These are phyloP conservation scores for Apiospora arundinis DNA, from an alignment of 2,329 filamentous ascomycete species.

Conservation along the genomic window DNA sequence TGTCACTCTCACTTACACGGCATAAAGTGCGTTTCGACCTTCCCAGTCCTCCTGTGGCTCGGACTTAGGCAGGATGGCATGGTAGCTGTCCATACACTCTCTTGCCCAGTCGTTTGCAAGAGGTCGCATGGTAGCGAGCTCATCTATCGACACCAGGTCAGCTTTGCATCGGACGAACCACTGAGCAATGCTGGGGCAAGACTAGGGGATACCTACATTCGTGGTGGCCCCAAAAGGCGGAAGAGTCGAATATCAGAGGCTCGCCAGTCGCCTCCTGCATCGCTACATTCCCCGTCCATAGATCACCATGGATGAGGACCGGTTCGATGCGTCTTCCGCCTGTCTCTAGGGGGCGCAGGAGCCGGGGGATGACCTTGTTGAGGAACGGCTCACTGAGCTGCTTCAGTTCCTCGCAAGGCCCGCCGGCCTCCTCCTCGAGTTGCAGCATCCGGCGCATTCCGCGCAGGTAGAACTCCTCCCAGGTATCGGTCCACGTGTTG, in stretches of 20 bases:
- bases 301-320: too few species aligned
- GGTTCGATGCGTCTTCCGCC: too few species aligned
- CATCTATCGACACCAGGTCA: neutral
- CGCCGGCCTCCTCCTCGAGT: neutral
- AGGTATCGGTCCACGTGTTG: conserved; percentile 16
- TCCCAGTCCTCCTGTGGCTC: conserved; percentile 8
- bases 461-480: conserved; percentile 1
- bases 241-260: neutral
- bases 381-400: too few species aligned
- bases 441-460: neutral
- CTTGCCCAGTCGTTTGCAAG: neutral
- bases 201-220: too few species aligned
- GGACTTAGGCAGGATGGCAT: neutral
- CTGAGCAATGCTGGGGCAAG: neutral
- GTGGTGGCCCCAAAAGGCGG: neutral
- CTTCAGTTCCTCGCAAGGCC: too few species aligned
- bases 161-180: neutral
- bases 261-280: neutral
- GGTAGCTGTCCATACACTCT: conserved; percentile 1
- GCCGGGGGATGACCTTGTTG: too few species aligned
- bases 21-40: conserved; percentile 3
- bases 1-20: neutral
- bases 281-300: too few species aligned
- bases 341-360: neutral
- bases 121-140: neutral